Evolutionary conservation across 805 yeast species (phyloP), one percentile per base, ranked within the genome.

Genomic region (Ogataea paraovalis): DNA sequence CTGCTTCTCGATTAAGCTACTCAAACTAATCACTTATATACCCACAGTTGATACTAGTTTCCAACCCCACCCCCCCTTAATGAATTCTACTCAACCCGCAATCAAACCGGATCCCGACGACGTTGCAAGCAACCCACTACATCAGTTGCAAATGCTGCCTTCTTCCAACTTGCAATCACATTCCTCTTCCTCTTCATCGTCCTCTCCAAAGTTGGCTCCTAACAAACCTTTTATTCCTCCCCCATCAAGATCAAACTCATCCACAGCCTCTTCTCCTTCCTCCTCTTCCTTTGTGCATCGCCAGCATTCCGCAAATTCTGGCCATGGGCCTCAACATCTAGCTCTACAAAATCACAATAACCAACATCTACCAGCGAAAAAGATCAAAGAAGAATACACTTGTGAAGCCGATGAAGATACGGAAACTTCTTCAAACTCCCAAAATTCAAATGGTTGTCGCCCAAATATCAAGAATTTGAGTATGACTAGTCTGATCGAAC

Each of bases 251-350:
- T 30, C 34, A 8, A 30, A 30, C 16, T 30, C 34, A 14, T 30
- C 28, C 43, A 18, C 12, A n/a, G 4, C 36, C 12, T 16, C 32
- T 20, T 22, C n/a, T 16, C 14, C 27, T 7, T 7, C 34, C 7
- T 19, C 43, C 34, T 16, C 45, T 30, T 54, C 58, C n/a, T 54
- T 40, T 45, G 60, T 57, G n/a, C 60, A 57, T 34, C 53, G 55
- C 16, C 56, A 51, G 28, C 59, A 57, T 30, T 50, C 56, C 8
- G 48, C 61, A 2, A 50, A 48, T n/a, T 54, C 57, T 14, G 59
- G 60, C 12, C 60, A 57, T 39, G 56, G 55, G 1, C 42, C 59
- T 12, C 59, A 54, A 28, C 59, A 57, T 45, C 7, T 51, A 21
- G 47, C 48, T 12, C 57, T 50, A 27, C 54, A 52, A 4, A 46